A percentile compares a stretch with the other conserved stretches of the same genome.
Evolutionary conservation across 1,139 yeast species (phyloP).

Genomic region (Saccharomyces hybrid): DNA sequence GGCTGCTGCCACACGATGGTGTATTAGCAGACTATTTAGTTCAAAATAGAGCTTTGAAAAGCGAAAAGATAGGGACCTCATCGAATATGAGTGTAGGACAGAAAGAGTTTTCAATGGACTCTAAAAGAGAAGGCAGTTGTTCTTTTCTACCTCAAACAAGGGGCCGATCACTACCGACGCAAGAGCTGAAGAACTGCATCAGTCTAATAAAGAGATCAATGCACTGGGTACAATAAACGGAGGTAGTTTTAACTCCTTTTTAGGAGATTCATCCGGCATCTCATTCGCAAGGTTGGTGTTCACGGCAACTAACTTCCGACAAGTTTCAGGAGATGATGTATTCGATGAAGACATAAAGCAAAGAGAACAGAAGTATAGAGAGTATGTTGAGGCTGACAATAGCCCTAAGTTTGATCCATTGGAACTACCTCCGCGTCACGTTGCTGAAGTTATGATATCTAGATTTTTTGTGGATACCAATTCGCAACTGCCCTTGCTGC

Average conservation of each 20-base stretch:
- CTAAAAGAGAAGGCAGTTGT: neutral
- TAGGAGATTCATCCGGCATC: constrained; percentile 53
- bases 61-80: neutral
- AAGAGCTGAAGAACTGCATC: constrained; percentile 16
- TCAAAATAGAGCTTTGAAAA: constrained; percentile 13
- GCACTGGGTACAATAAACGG: constrained; percentile 21
- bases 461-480: constrained; percentile 73
- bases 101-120: neutral
- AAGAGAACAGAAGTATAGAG: constrained; percentile 17
- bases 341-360: constrained; percentile 21
- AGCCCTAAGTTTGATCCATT: constrained; percentile 16
- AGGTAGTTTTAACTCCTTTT: constrained; percentile 36
- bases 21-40: constrained; percentile 19
- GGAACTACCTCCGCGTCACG: constrained; percentile 56
- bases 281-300: constrained; percentile 70
- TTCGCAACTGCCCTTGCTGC: constrained; percentile 73
- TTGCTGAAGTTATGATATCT: constrained; percentile 61
- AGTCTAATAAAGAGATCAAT: constrained; percentile 18
- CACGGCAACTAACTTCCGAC: constrained; percentile 63
- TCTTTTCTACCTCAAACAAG: constrained; percentile 10
- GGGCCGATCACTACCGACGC: constrained; percentile 3
- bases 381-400: constrained; percentile 15
- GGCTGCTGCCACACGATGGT: constrained; percentile 15
- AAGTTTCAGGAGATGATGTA: constrained; percentile 23
- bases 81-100: neutral